phyloP scores from a whole-genome alignment of 139 green algal genomes.

The Coccomyxa sp. region DNA sequence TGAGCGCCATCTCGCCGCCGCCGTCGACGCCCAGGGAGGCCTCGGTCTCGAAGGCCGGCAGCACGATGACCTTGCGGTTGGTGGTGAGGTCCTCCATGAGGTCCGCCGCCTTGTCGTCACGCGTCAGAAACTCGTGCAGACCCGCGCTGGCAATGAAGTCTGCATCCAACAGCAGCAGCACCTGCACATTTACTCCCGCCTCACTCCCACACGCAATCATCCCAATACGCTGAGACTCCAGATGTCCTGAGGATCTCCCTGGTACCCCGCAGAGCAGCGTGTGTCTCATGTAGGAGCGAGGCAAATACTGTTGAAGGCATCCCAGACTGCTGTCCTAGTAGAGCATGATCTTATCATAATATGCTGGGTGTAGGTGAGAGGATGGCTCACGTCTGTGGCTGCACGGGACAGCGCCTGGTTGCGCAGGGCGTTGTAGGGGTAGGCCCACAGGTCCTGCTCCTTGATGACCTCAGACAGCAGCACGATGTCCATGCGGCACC shows the following conservation, averaged over 20 bases:
- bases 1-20: background rate
- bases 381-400: constrained; percentile 16
- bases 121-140: constrained; percentile 8
- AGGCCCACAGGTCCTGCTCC: constrained; percentile 12
- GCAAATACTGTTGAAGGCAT: background rate
- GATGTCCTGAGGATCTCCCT: too few species aligned
- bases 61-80: constrained; percentile 10
- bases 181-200: background rate
- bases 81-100: constrained; percentile 8
- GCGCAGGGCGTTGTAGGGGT: constrained; percentile 36
- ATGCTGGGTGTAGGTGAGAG: too few species aligned
- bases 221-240: background rate
- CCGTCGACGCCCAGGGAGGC: background rate
- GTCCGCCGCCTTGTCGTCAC: background rate
- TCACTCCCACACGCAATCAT: background rate
- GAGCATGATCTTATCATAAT: too few species aligned
- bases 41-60: constrained; percentile 28
- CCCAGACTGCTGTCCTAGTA: background rate
- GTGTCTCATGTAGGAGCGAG: background rate
- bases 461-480: constrained; percentile 19
- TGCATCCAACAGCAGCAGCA: constrained; percentile 32
- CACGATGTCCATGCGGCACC: constrained; percentile 19
- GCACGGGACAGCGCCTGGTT: constrained; percentile 32
- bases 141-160: constrained; percentile 24
- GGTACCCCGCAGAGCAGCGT: background rate